Base-by-base conservation (phyloP, 78 protist genomes). In the Blattamonas nauphoetae region DNA sequence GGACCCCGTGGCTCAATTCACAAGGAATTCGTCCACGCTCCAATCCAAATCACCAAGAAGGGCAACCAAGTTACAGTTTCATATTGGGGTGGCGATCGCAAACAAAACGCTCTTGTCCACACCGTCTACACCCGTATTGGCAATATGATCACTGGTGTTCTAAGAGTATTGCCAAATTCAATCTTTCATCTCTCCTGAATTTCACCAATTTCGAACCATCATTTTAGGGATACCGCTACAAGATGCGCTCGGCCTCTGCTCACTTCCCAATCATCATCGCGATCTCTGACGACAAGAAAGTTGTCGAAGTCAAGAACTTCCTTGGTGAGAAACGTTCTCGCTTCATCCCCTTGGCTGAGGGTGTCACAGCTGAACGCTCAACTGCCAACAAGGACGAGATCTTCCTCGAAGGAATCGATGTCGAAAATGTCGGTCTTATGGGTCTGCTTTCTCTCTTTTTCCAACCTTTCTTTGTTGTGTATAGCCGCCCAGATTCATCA, bases 121-220 rank as follows among this genome's bases (percentile, higher is more conserved):
- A 92, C 99, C 44, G 84, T 91, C 55, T 21, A 85, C 89, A 64
- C 95, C 1, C 97, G 94, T 96, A 92, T 98, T 64, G 45, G 89
- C 87, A 98, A 97, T 94, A 94, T 97, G 99, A 92, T 97, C 82
- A 94, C 92, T 78, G 99, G 99, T 89, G 99, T 98, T 44, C 94
- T 95, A 86, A 90, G 91, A 87, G 88, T 86, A 2, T 1, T 63
- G 82, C 45, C 1, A 38, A 42, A 29, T 1, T 80, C 84, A 44
- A 3, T 1, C 82, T 42, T 1, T 34, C 82, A 1, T 4, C 1
- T 1, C 41, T 3, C 38, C 38, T 4, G 21, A 42, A 4, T n/a
- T n/a, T n/a, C n/a, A n/a, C n/a, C n/a, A n/a, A n/a, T n/a, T n/a
- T n/a, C n/a, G n/a, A n/a, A n/a, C n/a, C 2, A 78, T 3, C 3